These are phyloP conservation scores for Nakazawaea ambrosiae DNA, from an alignment of 805 yeast genomes.

Conservation along the genomic window DNA sequence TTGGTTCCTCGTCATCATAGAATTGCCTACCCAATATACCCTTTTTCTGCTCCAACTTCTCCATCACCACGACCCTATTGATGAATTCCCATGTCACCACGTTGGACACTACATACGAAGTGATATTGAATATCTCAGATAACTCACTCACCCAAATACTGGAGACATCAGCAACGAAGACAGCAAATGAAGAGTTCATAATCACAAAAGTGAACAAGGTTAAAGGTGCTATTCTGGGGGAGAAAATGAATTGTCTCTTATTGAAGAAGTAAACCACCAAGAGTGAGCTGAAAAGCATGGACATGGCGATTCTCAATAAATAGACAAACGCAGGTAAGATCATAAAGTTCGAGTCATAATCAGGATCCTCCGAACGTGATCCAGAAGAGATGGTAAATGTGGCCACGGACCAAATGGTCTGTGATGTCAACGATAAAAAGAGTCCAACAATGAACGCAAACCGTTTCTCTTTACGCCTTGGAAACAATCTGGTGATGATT, in stretches of 20 bases:
- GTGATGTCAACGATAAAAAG: conserved; percentile 44
- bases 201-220: conserved; percentile 48
- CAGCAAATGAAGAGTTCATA: conserved; percentile 55
- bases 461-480: conserved; percentile 62
- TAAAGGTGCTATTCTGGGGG: conserved; percentile 40
- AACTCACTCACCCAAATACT: conserved; percentile 69
- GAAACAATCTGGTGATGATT: conserved; percentile 59
- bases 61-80: conserved; percentile 51
- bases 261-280: conserved; percentile 48
- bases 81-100: conserved; percentile 86
- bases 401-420: conserved; percentile 65
- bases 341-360: conserved; percentile 36
- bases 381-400: conserved; percentile 31
- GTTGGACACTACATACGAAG: conserved; percentile 64
- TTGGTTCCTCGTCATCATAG: conserved; percentile 53
- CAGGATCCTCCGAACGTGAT: conserved; percentile 15
- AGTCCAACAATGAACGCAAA: conserved; percentile 54
- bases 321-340: conserved; percentile 71
- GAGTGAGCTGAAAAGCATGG: conserved; percentile 61
- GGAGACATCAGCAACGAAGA: conserved; percentile 72
- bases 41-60: conserved; percentile 54
- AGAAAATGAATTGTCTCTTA: conserved; percentile 43
- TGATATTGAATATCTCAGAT: conserved; percentile 66
- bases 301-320: conserved; percentile 62
- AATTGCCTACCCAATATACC: conserved; percentile 72